These are phyloP conservation scores for Tolypocladium endophyticum DNA, from an alignment of 2,329 filamentous ascomycete species.

Conservation along the genomic window DNA sequence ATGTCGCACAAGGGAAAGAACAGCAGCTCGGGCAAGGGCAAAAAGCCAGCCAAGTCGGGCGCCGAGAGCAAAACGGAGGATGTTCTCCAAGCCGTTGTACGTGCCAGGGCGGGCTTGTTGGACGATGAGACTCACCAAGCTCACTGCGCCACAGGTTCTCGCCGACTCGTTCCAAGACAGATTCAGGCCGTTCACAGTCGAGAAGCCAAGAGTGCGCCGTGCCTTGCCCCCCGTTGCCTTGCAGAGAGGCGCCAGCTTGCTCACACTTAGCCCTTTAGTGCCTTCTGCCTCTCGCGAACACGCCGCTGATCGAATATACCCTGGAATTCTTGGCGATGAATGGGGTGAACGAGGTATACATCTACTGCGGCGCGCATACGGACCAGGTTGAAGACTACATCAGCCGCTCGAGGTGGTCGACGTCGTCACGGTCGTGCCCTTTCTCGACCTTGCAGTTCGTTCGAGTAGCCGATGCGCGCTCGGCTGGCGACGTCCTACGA, in stretches of 20 bases:
- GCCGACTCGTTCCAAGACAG: slow-evolving; percentile 91
- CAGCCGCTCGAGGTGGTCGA: slow-evolving; percentile 63
- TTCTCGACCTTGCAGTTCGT: slow-evolving; percentile 79
- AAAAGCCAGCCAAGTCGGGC: slow-evolving; percentile 39
- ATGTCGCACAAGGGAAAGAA: slow-evolving; percentile 39
- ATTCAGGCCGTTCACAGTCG: slow-evolving; percentile 81
- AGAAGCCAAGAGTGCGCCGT: slow-evolving; percentile 63
- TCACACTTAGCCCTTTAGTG: slow-evolving; percentile 45
- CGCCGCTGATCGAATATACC: slow-evolving; percentile 92
- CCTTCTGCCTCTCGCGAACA: slow-evolving; percentile 85
- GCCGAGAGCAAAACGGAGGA: slow-evolving; percentile 47
- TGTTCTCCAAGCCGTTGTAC: slow-evolving; percentile 45
- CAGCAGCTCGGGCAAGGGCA: slow-evolving; percentile 34
- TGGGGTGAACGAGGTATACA: slow-evolving; percentile 85
- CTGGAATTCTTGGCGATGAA: slow-evolving; percentile 93
- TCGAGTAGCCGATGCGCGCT: slow-evolving; percentile 70
- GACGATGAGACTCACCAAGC: slow-evolving; percentile 5
- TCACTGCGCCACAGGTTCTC: slow-evolving; percentile 50
- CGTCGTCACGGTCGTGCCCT: slow-evolving; percentile 41
- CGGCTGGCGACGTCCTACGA: slow-evolving; percentile 87
- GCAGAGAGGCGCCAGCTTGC: neutral
- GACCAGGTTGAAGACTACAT: slow-evolving; percentile 84
- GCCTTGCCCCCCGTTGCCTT: neutral
- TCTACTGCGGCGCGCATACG: slow-evolving; percentile 83
- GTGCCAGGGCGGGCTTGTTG: slow-evolving; percentile 20